Conservation (phyloP, 2,329 filamentous ascomycete genomes). For the Pseudogymnoascus sp. region DNA sequence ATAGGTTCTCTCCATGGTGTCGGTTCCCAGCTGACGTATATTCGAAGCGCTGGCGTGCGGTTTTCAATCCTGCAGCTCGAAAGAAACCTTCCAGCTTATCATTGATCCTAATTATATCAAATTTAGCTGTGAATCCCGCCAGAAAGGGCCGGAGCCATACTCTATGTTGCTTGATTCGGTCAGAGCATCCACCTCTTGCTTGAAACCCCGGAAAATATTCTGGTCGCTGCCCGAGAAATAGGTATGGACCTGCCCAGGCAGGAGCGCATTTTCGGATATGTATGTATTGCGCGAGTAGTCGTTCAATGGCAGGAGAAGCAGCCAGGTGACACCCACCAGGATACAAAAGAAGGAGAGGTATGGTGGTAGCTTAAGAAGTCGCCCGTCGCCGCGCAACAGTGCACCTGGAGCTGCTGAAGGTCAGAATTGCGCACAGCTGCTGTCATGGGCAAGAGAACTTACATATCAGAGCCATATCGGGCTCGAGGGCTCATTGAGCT, state of each 20-base stretch:
- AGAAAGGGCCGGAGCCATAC: constrained; percentile 33
- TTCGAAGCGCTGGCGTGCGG: constrained; percentile 79
- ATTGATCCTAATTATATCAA: constrained; percentile 46
- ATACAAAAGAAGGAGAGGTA: constrained; percentile 84
- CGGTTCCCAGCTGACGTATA: constrained; percentile 72
- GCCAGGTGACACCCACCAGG: constrained; percentile 78
- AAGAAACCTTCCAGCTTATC: constrained; percentile 71
- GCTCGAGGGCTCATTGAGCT: constrained; percentile 7
- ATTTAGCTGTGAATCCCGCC: constrained; percentile 31
- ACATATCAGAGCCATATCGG: constrained; percentile 17
- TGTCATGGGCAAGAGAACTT: background rate
- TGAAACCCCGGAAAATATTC: constrained; percentile 85
- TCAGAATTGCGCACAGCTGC: constrained; percentile 8
- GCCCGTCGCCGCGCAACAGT: constrained; percentile 71
- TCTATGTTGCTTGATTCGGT: constrained; percentile 47
- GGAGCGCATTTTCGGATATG: constrained; percentile 92
- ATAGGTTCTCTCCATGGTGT: constrained; percentile 80
- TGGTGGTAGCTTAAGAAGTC: constrained; percentile 75
- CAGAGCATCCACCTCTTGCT: constrained; percentile 69
- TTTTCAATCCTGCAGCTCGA: constrained; percentile 73
- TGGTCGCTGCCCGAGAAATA: constrained; percentile 97
- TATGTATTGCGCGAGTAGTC: constrained; percentile 90
- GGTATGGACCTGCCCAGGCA: constrained; percentile 94
- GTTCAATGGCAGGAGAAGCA: constrained; percentile 82
- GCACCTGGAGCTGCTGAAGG: constrained; percentile 46